A percentile compares a stretch with the other conserved stretches of the same genome.
phyloP scores from a whole-genome alignment of 352 stramenopile genomes.

The Pythium brassicae region DNA sequence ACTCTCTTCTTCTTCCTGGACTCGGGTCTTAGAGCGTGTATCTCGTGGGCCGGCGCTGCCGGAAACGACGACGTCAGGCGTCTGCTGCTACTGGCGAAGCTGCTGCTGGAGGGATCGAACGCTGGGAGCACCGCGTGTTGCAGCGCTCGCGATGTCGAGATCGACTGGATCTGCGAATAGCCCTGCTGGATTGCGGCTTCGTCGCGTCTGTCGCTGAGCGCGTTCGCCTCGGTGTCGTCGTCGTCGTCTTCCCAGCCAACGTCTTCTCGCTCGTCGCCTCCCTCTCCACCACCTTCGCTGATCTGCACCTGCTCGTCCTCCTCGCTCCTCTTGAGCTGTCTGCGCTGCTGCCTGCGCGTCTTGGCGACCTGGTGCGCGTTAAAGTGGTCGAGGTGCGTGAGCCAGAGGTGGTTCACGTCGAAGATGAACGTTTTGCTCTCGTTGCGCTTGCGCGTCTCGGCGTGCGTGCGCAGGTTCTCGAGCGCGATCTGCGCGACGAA shows the following conservation, averaged over 20 bases:
- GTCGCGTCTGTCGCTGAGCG: constrained; percentile 45
- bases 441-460: constrained; percentile 65
- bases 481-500: constrained; percentile 59
- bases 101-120: constrained; percentile 3
- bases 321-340: not conserved
- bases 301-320: not conserved
- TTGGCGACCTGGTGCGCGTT: constrained; percentile 33
- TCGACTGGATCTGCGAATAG: constrained; percentile 75
- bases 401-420: constrained; percentile 89
- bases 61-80: not conserved
- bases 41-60: not conserved
- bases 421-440: constrained; percentile 79
- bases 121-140: constrained; percentile 39
- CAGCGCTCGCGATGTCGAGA: constrained; percentile 56
- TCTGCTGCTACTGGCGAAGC: constrained; percentile 2
- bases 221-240: constrained; percentile 10
- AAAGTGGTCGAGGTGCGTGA: constrained; percentile 89
- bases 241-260: not conserved
- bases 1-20: constrained; percentile 4
- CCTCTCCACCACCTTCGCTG: not conserved
- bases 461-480: constrained; percentile 64
- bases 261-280: constrained; percentile 1
- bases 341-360: constrained; percentile 12
- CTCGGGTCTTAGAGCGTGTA: not conserved
- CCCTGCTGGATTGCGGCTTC: constrained; percentile 54